Evolutionary conservation across 305 asterid species (phyloP), one percentile per base, ranked within the genome.

Genomic region (Fraxinus nigra): DNA sequence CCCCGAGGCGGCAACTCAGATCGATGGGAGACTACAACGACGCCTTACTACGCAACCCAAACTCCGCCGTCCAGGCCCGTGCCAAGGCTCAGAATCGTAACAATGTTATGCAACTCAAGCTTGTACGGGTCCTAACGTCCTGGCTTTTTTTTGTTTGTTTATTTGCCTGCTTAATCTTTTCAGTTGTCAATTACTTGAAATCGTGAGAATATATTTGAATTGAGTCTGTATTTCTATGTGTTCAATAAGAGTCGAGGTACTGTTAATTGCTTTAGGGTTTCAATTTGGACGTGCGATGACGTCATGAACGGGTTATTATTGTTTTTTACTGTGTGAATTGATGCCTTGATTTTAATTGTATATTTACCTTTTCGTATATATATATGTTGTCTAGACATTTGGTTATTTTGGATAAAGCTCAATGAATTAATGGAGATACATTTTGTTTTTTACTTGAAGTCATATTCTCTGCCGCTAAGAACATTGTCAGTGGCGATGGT

Each of bases 41-140:
- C 69, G 94, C 99, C 67, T 88, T 95, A 88, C 81, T 93, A 91
- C 99, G 99, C 82, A 92, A 92, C 89, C 95, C 88, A 54, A 91
- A 90, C 93, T 92, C 95, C 75, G 94, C 92, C 85, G 96, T 93
- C 80, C 99, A 92, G 93, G 99, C 95, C 83, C 97, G 99, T 28
- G 87, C 98, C 20, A 95, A 95, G 92, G 94, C 96, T 18, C 98
- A 92, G 93, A 92, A 89, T 81, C 98, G 99, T 32, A 95, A 97
- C 73, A 95, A 92, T 88, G 98, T 95, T 74, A 88, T 93, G 97
- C 98, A 95, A 78, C 97, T 95, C 84, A 95, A 95, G 90, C 85
- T 93, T 92, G 99, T 95, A 80, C 69, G 75, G 75, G 33, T 70
- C 10, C 18, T 32, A 26, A 70, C 20, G 7, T 70, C 10, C 75